Percentiles rank a stretch among this genome's conserved stretches.
phyloP scores from a whole-genome alignment of 257 asterid species.

The Solanum dulcamara region DNA sequence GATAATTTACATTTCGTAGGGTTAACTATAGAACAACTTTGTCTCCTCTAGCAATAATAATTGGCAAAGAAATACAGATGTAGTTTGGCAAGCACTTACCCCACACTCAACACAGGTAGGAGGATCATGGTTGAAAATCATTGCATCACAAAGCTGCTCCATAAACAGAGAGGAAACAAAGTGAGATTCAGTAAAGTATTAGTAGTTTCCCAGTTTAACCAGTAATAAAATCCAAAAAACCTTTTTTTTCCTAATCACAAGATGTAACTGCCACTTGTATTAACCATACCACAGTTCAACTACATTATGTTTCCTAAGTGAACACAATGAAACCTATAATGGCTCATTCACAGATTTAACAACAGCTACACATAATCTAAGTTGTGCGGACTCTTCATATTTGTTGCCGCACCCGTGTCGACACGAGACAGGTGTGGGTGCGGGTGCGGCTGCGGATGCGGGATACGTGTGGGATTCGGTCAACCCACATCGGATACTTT shows the following conservation, averaged over 20 bases:
- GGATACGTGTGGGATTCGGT: too few species aligned
- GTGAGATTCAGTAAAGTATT: neutral
- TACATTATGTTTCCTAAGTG: neutral
- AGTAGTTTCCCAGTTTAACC: neutral
- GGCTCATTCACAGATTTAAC: neutral
- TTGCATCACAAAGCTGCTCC: slow-evolving; percentile 84
- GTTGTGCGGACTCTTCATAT: too few species aligned
- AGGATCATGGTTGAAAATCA: slow-evolving; percentile 92
- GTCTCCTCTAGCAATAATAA: neutral
- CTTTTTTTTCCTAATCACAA: neutral
- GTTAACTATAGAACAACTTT: neutral
- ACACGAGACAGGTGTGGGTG: too few species aligned
- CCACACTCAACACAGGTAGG: slow-evolving; percentile 70
- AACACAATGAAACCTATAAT: neutral
- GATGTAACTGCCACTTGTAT: neutral
- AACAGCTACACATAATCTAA: neutral
- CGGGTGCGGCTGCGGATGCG: too few species aligned
- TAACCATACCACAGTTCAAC: neutral
- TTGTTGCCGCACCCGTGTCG: too few species aligned
- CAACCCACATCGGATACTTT: too few species aligned
- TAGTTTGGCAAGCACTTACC: slow-evolving; percentile 34
- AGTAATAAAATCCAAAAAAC: neutral
- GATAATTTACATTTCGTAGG: neutral
- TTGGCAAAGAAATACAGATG: neutral
- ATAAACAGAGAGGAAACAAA: slow-evolving; percentile 14